Percentiles rank a stretch among this genome's conserved stretches.
phyloP scores from a whole-genome alignment of 108 stramenopile genomes.

The Cylindrotheca fusiformis region DNA sequence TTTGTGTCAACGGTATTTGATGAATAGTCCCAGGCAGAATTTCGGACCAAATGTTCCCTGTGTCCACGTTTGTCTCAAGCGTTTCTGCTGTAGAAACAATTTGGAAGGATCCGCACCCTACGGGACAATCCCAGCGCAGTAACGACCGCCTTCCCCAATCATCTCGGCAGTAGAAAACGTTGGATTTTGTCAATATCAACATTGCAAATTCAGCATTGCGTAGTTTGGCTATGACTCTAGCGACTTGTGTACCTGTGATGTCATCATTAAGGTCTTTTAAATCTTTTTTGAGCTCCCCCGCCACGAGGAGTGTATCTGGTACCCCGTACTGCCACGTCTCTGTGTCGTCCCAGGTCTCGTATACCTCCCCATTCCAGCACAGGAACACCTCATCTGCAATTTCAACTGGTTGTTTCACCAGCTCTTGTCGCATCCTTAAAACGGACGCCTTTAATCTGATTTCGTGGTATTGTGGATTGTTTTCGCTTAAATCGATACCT shows the following conservation, averaged over 20 bases:
- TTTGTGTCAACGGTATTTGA: slow-evolving; percentile 26
- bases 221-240: slow-evolving; percentile 13
- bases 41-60: slow-evolving; percentile 43
- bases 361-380: slow-evolving; percentile 89
- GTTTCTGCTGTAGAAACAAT: slow-evolving; percentile 21
- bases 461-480: not conserved
- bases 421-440: slow-evolving; percentile 53
- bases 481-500: not conserved
- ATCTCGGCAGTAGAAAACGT: slow-evolving; percentile 68
- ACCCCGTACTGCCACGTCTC: slow-evolving; percentile 4
- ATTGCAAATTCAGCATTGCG: slow-evolving; percentile 56
- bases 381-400: slow-evolving; percentile 23
- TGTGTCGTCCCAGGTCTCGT: slow-evolving; percentile 20
- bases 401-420: slow-evolving; percentile 50
- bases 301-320: slow-evolving; percentile 30
- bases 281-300: slow-evolving; percentile 8
- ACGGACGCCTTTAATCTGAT: slow-evolving; percentile 56
- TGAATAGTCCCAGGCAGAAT: slow-evolving; percentile 58
- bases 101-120: slow-evolving; percentile 27
- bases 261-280: not conserved
- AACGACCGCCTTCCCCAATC: slow-evolving; percentile 68
- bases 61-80: not conserved
- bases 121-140: slow-evolving; percentile 24
- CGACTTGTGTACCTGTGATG: not conserved
- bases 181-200: slow-evolving; percentile 15